Conservation (phyloP, 441 rosid genomes). For the Hypseocharis bilobata region DNA sequence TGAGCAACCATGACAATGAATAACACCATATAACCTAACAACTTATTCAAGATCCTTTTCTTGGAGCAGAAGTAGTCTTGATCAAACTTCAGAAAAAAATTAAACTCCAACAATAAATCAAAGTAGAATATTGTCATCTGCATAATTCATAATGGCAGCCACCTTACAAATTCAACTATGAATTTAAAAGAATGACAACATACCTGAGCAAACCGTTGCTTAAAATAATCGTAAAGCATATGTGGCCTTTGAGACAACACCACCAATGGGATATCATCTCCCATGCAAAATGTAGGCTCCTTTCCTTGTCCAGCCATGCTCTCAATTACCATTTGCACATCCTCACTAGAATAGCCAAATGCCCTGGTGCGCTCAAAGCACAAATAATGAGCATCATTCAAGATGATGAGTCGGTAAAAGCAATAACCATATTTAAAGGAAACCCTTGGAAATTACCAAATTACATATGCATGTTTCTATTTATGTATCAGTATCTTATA, state of each 20-base stretch:
- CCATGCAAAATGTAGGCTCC: constrained; percentile 98
- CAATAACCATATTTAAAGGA: constrained; percentile 6
- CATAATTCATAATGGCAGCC: background rate
- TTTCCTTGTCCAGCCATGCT: constrained; percentile 93
- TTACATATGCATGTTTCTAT: too few species aligned
- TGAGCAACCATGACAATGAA: too few species aligned
- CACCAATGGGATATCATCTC: constrained; percentile 81
- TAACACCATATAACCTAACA: too few species aligned
- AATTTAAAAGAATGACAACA: constrained; percentile 14
- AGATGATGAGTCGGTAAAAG: constrained; percentile 7
- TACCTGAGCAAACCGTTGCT: constrained; percentile 99
- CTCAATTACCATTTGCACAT: constrained; percentile 98
- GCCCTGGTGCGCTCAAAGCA: constrained; percentile 52
- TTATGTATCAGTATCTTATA: too few species aligned
- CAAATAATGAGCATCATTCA: constrained; percentile 18
- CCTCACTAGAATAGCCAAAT: constrained; percentile 96
- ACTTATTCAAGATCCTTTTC: too few species aligned
- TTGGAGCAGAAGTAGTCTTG: too few species aligned
- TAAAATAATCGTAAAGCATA: constrained; percentile 91
- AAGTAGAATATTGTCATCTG: background rate
- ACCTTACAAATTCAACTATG: too few species aligned
- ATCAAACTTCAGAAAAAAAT: too few species aligned
- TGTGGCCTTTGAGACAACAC: constrained; percentile 78
- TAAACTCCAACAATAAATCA: background rate
- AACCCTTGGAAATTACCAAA: background rate